Evolutionary conservation across 78 protist genomes (phyloP).

Genomic region (Dictyostelium brefeldianum): DNA sequence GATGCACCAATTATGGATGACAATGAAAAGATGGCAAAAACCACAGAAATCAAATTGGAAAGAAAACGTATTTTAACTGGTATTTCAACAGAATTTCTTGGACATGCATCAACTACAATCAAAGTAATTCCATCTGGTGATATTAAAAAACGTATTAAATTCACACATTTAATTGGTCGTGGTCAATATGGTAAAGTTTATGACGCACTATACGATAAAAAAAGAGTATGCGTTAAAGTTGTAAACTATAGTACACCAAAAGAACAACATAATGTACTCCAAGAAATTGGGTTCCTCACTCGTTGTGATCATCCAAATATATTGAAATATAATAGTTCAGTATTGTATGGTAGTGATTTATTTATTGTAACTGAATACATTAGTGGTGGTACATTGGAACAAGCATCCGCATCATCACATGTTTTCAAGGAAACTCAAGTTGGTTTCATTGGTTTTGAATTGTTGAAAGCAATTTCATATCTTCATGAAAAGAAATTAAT

Average conservation of each 20-base stretch:
- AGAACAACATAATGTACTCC: slow-evolving; percentile 44
- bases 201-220: slow-evolving; percentile 64
- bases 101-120: slow-evolving; percentile 26
- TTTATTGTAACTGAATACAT: slow-evolving; percentile 55
- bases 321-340: slow-evolving; percentile 22
- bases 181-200: slow-evolving; percentile 55
- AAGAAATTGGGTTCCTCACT: slow-evolving; percentile 61
- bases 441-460: slow-evolving; percentile 64
- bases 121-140: slow-evolving; percentile 24
- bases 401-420: slow-evolving; percentile 23
- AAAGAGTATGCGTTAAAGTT: slow-evolving; percentile 61
- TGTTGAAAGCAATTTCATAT: slow-evolving; percentile 58
- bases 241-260: slow-evolving; percentile 46
- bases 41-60: slow-evolving; percentile 29
- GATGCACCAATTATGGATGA: slow-evolving; percentile 35
- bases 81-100: slow-evolving; percentile 54
- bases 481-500: slow-evolving; percentile 56
- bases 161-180: slow-evolving; percentile 36
- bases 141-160: slow-evolving; percentile 58
- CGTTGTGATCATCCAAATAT: slow-evolving; percentile 60
- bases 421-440: slow-evolving; percentile 61
- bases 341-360: slow-evolving; percentile 24
- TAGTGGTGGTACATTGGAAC: slow-evolving; percentile 68
- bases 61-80: slow-evolving; percentile 59
- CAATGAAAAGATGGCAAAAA: slow-evolving; percentile 24